phyloP scores from a whole-genome alignment of 2,329 filamentous ascomycete genomes.

The Pseudohalonectria lignicola region DNA sequence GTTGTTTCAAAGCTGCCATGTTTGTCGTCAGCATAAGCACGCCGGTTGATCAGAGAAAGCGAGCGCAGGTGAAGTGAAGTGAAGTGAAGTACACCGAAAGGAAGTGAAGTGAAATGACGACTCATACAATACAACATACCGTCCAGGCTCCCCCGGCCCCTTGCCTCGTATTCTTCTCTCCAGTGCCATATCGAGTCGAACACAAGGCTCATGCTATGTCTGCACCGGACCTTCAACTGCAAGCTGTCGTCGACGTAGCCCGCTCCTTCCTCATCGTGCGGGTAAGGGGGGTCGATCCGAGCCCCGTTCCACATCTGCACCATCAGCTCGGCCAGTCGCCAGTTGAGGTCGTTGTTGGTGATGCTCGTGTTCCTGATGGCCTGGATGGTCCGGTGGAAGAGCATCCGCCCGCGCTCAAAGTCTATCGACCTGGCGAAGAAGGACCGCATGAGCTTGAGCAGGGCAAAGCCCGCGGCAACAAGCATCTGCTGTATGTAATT shows the following conservation, averaged over 20 bases:
- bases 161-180: constrained; percentile 67
- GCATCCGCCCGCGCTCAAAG: constrained; percentile 51
- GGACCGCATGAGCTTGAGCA: constrained; percentile 69
- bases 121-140: constrained; percentile 36
- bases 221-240: constrained; percentile 70
- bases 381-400: constrained; percentile 61
- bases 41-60: not conserved
- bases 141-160: constrained; percentile 59
- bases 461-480: constrained; percentile 66
- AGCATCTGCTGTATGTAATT: constrained; percentile 81
- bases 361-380: constrained; percentile 65
- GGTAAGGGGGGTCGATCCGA: constrained; percentile 38
- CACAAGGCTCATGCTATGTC: constrained; percentile 76
- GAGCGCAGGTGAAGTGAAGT: not conserved
- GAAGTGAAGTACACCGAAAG: too few relatives aligned
- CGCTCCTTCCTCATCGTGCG: constrained; percentile 38
- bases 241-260: constrained; percentile 56
- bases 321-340: constrained; percentile 73
- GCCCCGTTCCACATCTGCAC: constrained; percentile 75
- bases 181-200: constrained; percentile 81
- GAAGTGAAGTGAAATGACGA: not conserved
- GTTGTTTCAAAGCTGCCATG: constrained; percentile 67
- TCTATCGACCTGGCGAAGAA: constrained; percentile 66
- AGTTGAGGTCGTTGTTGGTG: constrained; percentile 67
- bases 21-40: constrained; percentile 9